A percentile compares a stretch with the other conserved stretches of the same genome.
Conservation (phyloP, 2,329 filamentous ascomycete genomes). For the Aureobasidium sp. region DNA sequence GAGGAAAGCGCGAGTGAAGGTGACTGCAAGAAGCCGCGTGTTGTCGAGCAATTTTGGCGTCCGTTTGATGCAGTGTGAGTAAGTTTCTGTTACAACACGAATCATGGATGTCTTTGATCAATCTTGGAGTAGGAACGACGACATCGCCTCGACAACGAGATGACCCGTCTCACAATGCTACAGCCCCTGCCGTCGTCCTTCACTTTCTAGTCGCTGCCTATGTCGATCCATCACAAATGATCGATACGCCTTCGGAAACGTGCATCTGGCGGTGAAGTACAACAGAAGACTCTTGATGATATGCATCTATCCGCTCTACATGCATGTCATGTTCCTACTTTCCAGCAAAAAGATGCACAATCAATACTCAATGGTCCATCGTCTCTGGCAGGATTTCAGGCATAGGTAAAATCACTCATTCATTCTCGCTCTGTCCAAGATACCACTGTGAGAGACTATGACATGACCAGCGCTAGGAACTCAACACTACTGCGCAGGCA, state of each 20-base stretch:
- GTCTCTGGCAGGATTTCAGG: too few relatives aligned
- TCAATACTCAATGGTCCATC: neutral
- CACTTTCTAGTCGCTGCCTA: neutral
- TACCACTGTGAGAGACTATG: neutral
- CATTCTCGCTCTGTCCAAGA: neutral
- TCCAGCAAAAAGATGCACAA: neutral
- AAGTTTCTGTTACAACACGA: neutral
- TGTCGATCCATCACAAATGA: neutral
- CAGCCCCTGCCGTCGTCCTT: neutral
- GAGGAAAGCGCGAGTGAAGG: slow-evolving; percentile 1
- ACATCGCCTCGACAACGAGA: neutral
- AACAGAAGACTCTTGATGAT: neutral
- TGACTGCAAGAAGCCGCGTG: neutral
- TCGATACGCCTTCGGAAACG: neutral
- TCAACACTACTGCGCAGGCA: neutral
- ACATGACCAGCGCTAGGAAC: neutral
- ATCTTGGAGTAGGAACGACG: neutral
- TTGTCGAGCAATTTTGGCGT: neutral
- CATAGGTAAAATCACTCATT: neutral
- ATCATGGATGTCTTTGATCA: neutral
- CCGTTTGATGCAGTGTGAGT: neutral
- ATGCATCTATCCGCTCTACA: neutral
- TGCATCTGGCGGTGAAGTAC: neutral
- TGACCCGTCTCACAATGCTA: neutral
- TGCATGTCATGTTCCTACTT: neutral